phyloP scores from a whole-genome alignment of 345 rosid species.

The Rhodamnia argentea region DNA sequence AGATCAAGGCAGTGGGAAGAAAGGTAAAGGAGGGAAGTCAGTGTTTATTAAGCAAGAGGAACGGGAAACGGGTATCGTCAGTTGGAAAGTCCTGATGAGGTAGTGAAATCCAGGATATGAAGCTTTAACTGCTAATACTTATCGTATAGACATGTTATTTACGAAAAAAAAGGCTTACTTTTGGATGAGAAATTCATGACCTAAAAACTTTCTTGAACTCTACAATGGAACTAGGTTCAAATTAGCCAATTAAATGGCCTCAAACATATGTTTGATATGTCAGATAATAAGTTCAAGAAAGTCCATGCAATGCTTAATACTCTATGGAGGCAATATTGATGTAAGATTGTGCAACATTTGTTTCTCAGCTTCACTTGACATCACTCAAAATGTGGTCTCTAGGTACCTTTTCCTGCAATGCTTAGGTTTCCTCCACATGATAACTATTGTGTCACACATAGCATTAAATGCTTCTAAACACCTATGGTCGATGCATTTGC shows the following conservation, averaged over 20 bases:
- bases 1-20: conserved; percentile 14
- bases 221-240: not conserved
- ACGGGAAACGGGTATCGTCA: conserved; percentile 81
- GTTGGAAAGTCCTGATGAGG: conserved; percentile 83
- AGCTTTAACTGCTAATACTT: not conserved
- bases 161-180: not conserved
- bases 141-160: not conserved
- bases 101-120: conserved; percentile 7
- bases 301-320: not conserved
- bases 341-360: not conserved
- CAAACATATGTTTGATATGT: not conserved
- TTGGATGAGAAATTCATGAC: not conserved
- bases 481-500: not conserved
- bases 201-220: not conserved
- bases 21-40: conserved; percentile 49
- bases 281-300: not conserved
- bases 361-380: not conserved
- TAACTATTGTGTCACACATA: not conserved
- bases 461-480: not conserved
- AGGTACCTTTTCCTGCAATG: not conserved
- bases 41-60: conserved; percentile 87
- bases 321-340: not conserved
- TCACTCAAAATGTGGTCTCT: not conserved
- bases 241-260: not conserved
- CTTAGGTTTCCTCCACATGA: not conserved